Evolutionary conservation across 805 yeast species (phyloP).

Genomic region (Kazachstania africana): DNA sequence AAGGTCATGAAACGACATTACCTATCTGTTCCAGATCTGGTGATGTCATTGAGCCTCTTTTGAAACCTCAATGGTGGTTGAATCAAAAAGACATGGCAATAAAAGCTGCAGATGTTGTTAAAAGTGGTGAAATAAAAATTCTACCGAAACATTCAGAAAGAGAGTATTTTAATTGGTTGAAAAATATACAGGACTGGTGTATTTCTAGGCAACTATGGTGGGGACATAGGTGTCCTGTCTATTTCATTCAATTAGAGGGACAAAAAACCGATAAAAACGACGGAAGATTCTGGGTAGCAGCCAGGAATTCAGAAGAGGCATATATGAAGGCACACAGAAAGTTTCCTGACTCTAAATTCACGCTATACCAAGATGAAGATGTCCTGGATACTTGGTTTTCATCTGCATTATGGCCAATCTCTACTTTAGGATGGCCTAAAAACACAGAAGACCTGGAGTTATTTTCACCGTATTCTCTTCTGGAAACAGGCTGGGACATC

Average conservation of each 20-base stretch:
- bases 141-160: slow-evolving; percentile 77
- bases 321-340: slow-evolving; percentile 57
- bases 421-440: slow-evolving; percentile 90
- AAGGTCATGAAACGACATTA: slow-evolving; percentile 90
- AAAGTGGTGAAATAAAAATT: slow-evolving; percentile 65
- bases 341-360: slow-evolving; percentile 56
- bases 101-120: slow-evolving; percentile 74
- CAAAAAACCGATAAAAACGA: slow-evolving; percentile 36
- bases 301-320: slow-evolving; percentile 73
- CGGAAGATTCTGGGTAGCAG: slow-evolving; percentile 80
- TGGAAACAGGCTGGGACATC: slow-evolving; percentile 99
- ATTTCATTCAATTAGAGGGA: slow-evolving; percentile 60
- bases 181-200: slow-evolving; percentile 97
- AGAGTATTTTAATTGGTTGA: slow-evolving; percentile 90
- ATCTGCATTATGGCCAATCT: slow-evolving; percentile 93
- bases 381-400: slow-evolving; percentile 99
- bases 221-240: slow-evolving; percentile 98
- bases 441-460: slow-evolving; percentile 66
- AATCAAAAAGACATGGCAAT: slow-evolving; percentile 77
- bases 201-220: slow-evolving; percentile 87
- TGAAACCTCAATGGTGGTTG: slow-evolving; percentile 99
- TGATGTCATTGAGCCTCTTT: slow-evolving; percentile 86
- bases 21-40: slow-evolving; percentile 94
- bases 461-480: slow-evolving; percentile 81
- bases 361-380: slow-evolving; percentile 88